Base-by-base conservation (phyloP, 352 stramenopile species). In the Phytopythium helicoides region DNA sequence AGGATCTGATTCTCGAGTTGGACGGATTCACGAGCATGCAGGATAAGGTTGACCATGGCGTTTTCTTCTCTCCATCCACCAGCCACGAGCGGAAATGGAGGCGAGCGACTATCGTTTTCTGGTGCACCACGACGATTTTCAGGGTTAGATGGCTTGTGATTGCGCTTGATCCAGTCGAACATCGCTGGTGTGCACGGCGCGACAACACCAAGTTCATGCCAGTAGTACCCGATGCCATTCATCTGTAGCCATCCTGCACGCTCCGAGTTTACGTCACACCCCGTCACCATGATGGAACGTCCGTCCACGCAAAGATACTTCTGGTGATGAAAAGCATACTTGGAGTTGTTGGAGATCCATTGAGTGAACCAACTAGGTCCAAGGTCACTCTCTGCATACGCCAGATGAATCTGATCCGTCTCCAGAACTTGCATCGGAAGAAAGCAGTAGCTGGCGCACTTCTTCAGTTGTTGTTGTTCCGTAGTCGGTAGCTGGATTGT, bases 1-100 rank as follows among this genome's bases (percentile, higher is more conserved):
- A 92, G 64, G 49, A 92, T 89, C 74, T 92, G 81, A 50, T 86
- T 92, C 56, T 92, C 81, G 25, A 92, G 63, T 25, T 92, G 81
- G 16, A 89, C 63, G 1, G 74, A 85, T 26, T 71, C 54, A 52
- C 76, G 72, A 11, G 81, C 81, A 46, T 73, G 64, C 49, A 89
- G 59, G 42, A 92, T 92, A 72, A 92, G 81, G 50, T 89, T 87
- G 15, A 92, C 68, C 78, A 92, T 92, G 15, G 65, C 76, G 47
- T 92, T 89, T 51, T 92, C 81, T 61, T 92, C 81, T 52, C 66
- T 65, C 81, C 78, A 89, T 12, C 81, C 81, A 12, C 76, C 81
- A 6, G 81, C 81, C 6, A 92, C 78, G 5, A 92, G 58, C 10
- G 81, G 81, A 47, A 92, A 92, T 14, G 78, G 81, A 12, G 76